A percentile compares a stretch with the other conserved stretches of the same genome.
These are phyloP conservation scores for Apiospora saccharicola DNA, from an alignment of 2,329 filamentous ascomycete species.

Conservation along the genomic window DNA sequence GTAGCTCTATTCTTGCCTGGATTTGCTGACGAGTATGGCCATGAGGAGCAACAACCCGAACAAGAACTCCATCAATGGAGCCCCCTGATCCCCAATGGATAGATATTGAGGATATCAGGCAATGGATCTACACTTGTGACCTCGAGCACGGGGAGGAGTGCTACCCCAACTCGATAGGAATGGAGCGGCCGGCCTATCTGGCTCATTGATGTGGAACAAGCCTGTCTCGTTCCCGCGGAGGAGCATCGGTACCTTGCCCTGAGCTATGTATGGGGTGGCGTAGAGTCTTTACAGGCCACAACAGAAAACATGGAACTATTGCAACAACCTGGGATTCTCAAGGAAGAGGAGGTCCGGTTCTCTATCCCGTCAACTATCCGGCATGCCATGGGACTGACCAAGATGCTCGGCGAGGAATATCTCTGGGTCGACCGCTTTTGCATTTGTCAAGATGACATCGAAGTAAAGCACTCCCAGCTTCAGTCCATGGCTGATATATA, in stretches of 20 bases:
- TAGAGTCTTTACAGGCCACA: background rate
- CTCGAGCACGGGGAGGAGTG: background rate
- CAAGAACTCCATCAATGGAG: background rate
- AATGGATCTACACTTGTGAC: background rate
- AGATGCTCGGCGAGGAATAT: constrained; percentile 42
- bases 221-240: background rate
- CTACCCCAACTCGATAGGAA: background rate
- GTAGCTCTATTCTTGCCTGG: background rate
- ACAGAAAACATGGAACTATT: background rate
- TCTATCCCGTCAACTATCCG: background rate
- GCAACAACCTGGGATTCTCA: background rate
- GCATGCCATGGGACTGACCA: background rate
- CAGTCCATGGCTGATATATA: constrained; percentile 49
- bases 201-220: background rate
- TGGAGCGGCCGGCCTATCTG: background rate
- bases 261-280: background rate
- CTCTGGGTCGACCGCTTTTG: constrained; percentile 50
- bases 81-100: background rate
- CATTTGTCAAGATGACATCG: constrained; percentile 38
- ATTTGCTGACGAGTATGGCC: background rate
- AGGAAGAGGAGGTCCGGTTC: background rate
- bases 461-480: constrained; percentile 39
- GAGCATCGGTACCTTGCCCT: background rate
- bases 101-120: background rate
- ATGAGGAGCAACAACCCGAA: background rate